These are phyloP conservation scores for Termitomyces sp. DNA, from an alignment of 768 basidiomycete genomes.

Conservation along the genomic window DNA sequence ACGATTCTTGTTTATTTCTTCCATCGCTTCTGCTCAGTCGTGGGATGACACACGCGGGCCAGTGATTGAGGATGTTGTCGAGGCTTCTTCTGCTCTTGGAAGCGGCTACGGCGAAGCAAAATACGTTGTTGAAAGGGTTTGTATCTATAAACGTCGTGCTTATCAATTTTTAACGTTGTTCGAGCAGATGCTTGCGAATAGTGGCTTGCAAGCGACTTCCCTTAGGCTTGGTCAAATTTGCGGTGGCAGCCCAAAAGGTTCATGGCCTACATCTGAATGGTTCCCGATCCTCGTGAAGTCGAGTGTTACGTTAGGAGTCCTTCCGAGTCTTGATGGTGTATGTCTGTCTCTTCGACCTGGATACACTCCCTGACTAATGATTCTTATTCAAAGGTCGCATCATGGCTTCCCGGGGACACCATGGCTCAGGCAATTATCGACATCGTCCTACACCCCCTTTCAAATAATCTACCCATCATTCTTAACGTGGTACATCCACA, in stretches of 20 bases:
- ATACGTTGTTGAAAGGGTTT: too few relatives aligned
- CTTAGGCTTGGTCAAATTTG: slow-evolving; percentile 5
- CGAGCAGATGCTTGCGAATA: not conserved
- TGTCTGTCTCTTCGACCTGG: too few relatives aligned
- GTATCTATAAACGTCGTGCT: slow-evolving; percentile 1
- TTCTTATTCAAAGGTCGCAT: not conserved
- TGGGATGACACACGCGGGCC: not conserved
- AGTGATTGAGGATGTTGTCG: not conserved
- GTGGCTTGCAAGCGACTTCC: not conserved
- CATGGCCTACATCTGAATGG: slow-evolving; percentile 1
- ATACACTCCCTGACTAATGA: not conserved
- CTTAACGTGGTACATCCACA: not conserved
- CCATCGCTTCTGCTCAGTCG: not conserved
- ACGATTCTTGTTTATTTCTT: slow-evolving; percentile 6
- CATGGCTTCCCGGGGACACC: not conserved
- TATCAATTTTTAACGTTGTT: not conserved
- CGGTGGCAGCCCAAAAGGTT: not conserved
- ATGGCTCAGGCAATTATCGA: not conserved
- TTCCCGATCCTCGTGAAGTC: slow-evolving; percentile 2
- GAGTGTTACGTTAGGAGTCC: not conserved
- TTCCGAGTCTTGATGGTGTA: not conserved
- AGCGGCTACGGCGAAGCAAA: too few relatives aligned
- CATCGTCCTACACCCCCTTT: not conserved
- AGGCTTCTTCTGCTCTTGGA: not conserved
- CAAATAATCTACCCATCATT: not conserved